phyloP scores from a whole-genome alignment of 140 eudicot genomes.

The Bidens hawaiensis region DNA sequence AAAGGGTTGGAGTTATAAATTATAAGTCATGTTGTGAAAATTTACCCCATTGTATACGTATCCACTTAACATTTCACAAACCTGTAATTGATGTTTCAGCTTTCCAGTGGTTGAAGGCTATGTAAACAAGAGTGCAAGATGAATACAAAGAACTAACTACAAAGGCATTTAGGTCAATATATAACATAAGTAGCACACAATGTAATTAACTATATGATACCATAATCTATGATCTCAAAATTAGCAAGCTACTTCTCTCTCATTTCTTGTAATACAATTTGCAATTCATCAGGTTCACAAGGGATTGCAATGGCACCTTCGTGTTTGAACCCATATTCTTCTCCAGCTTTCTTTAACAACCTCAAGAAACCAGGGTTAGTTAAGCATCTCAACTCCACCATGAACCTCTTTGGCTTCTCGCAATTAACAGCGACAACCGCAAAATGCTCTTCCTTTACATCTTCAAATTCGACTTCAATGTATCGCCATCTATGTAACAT shows the following conservation, averaged over 20 bases:
- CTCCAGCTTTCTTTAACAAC: conserved; percentile 50
- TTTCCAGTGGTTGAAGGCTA: too few relatives aligned
- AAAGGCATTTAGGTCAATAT: not conserved
- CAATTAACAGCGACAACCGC: conserved; percentile 35
- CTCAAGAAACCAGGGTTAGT: conserved; percentile 46
- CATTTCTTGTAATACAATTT: conserved; percentile 35
- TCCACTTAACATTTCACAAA: too few relatives aligned
- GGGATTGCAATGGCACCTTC: conserved; percentile 64
- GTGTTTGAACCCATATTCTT: conserved; percentile 64
- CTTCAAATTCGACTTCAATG: conserved; percentile 15
- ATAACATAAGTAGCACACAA: not conserved
- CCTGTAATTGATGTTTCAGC: too few relatives aligned
- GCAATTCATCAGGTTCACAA: conserved; percentile 56
- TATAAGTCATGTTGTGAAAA: too few relatives aligned
- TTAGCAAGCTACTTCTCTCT: conserved; percentile 11
- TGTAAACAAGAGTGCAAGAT: too few relatives aligned
- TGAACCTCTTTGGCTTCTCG: conserved; percentile 48
- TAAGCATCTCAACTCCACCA: conserved; percentile 42
- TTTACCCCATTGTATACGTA: too few relatives aligned
- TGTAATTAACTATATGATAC: not conserved
- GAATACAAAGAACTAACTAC: not conserved
- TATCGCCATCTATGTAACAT: conserved; percentile 2
- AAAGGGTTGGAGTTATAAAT: too few relatives aligned
- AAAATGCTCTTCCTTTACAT: conserved; percentile 51
- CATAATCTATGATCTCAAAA: not conserved